Percentiles rank a stretch among this genome's conserved stretches.
Conservation (phyloP, 768 basidiomycete genomes). For the Boletus patriciae region DNA sequence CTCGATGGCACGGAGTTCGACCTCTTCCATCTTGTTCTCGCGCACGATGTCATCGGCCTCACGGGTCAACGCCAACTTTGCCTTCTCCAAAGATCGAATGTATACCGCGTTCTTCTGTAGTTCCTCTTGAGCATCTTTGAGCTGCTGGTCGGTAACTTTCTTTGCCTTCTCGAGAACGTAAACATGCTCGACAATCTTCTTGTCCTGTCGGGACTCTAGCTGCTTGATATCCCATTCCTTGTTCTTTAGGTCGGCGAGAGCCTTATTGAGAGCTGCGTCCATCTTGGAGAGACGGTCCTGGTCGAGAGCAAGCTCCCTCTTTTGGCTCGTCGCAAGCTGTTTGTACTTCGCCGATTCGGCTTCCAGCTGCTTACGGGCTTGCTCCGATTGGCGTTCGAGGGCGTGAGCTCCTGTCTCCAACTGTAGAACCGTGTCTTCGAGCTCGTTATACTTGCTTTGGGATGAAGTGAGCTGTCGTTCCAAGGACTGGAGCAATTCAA, state of each 20-base stretch:
- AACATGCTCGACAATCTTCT: slow-evolving; percentile 98
- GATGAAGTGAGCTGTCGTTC: slow-evolving; percentile 75
- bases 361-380: slow-evolving; percentile 69
- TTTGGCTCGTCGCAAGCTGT: slow-evolving; percentile 62
- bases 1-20: slow-evolving; percentile 65
- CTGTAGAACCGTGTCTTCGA: slow-evolving; percentile 85
- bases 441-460: slow-evolving; percentile 75
- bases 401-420: slow-evolving; percentile 80
- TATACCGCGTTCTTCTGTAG: slow-evolving; percentile 70
- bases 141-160: slow-evolving; percentile 87
- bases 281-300: slow-evolving; percentile 70
- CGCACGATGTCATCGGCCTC: slow-evolving; percentile 83
- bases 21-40: slow-evolving; percentile 69
- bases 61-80: slow-evolving; percentile 65
- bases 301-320: slow-evolving; percentile 64
- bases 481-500: slow-evolving; percentile 49
- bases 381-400: slow-evolving; percentile 71
- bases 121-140: slow-evolving; percentile 78
- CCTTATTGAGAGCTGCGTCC: slow-evolving; percentile 79
- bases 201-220: slow-evolving; percentile 85
- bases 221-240: slow-evolving; percentile 88
- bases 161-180: slow-evolving; percentile 96
- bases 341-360: slow-evolving; percentile 68
- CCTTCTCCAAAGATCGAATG: slow-evolving; percentile 85
- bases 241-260: slow-evolving; percentile 73